Base-by-base conservation (phyloP, 768 basidiomycete species). In the Termitomyces sp. region DNA sequence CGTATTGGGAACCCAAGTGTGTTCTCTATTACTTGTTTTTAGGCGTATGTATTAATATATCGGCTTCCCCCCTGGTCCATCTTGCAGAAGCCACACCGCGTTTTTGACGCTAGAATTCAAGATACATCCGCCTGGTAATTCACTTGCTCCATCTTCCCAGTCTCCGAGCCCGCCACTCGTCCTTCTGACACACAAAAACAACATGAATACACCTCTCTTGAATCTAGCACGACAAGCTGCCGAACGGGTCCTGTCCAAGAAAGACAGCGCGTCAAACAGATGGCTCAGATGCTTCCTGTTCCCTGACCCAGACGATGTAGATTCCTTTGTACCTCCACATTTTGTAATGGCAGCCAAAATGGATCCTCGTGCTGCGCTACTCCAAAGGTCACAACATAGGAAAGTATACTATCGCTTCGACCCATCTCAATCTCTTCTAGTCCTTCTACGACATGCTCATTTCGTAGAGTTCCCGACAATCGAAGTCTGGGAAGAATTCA, bases 401-500 rank as follows among this genome's bases (percentile, higher is more conserved):
- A 63, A 64, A 50, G 73, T 70, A 6, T 89, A 84, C 66, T 79
- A 87, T 65, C 78, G 77, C 34, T 70, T 94, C 12, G 82, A 89
- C 50, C 70, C 79, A 2, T 66, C 70, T 3, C 62, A 77, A 42
- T 68, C 77, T 23, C 73, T 95, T 27, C 63, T 67, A 10, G 63
- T 66, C 25, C 69, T 78, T 8, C 72, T 96, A 44, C 76, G 73
- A 35, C 71, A 82, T 49, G 88, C 82, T 42, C 74, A 81, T 28
- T 93, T 94, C 68, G 79, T 89, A 32, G 94, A 96, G 68, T 96
- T 82, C 64, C 94, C 94, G 7, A 85, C 85, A 1, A 82, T 96
- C 44, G 87, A 93, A 54, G 69, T 95, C 6, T 86, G 85, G 76
- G 82, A 86, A 46, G 80, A 84, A 30, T 94, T 91, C 68, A 70